Evolutionary conservation across 805 yeast genomes (phyloP).

Genomic region (Candida glaebosa): DNA sequence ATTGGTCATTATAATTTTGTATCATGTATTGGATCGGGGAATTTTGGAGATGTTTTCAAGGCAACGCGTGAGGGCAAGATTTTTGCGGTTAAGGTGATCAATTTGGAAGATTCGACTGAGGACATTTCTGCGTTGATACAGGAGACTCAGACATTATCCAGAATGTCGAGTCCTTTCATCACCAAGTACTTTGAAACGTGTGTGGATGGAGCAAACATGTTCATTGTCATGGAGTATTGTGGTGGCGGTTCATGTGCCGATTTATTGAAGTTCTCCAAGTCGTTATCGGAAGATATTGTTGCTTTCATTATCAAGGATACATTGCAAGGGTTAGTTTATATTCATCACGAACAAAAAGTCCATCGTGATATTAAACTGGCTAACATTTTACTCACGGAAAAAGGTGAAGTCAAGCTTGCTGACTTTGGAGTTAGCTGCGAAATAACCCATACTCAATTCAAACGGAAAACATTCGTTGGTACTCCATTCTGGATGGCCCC

Average conservation of each 20-base stretch:
- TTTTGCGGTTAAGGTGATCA: slow-evolving; percentile 86
- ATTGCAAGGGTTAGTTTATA: slow-evolving; percentile 67
- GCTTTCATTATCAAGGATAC: slow-evolving; percentile 62
- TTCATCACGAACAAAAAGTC: slow-evolving; percentile 71
- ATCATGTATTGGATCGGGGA: slow-evolving; percentile 75
- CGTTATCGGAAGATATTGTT: slow-evolving; percentile 56
- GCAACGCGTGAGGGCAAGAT: slow-evolving; percentile 42
- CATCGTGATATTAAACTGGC: slow-evolving; percentile 93
- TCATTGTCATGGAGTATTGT: slow-evolving; percentile 93
- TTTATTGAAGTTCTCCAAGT: slow-evolving; percentile 53
- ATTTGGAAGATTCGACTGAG: slow-evolving; percentile 75
- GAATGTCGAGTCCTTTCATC: slow-evolving; percentile 61
- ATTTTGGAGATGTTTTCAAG: slow-evolving; percentile 81
- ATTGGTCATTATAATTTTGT: slow-evolving; percentile 21
- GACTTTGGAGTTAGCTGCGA: slow-evolving; percentile 95
- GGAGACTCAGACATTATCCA: slow-evolving; percentile 75
- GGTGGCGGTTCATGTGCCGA: slow-evolving; percentile 93
- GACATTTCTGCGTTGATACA: slow-evolving; percentile 67
- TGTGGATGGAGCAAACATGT: slow-evolving; percentile 63
- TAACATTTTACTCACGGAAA: slow-evolving; percentile 68
- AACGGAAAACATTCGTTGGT: slow-evolving; percentile 81
- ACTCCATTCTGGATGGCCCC: slow-evolving; percentile 99
- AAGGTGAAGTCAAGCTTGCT: slow-evolving; percentile 74
- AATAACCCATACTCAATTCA: slow-evolving; percentile 49
- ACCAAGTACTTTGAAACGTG: slow-evolving; percentile 63